These are phyloP conservation scores for Thymus quinquecostatus DNA, from an alignment of 257 asterid genomes.

Conservation along the genomic window DNA sequence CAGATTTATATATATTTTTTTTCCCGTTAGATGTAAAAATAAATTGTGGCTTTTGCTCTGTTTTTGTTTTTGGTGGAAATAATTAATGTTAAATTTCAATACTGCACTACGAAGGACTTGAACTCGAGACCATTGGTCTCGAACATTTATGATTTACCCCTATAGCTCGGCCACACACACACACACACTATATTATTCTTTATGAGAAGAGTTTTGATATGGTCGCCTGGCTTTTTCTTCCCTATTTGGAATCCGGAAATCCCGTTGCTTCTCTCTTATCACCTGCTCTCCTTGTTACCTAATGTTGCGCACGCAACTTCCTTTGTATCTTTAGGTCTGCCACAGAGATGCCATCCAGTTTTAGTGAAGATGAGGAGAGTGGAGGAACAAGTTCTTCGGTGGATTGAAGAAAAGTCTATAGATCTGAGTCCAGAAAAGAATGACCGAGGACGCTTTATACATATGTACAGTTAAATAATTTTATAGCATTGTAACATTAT, in stretches of 20 bases:
- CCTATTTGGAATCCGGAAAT: not conserved
- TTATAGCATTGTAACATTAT: constrained; percentile 29
- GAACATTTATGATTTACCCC: too few species aligned
- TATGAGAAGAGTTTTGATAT: not conserved
- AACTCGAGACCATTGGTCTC: too few species aligned
- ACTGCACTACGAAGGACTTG: too few species aligned
- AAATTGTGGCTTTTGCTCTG: not conserved
- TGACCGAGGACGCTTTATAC: not conserved
- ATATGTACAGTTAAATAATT: constrained; percentile 34
- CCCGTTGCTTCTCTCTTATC: not conserved
- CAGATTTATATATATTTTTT: not conserved
- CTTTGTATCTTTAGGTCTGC: constrained; percentile 46
- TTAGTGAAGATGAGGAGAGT: constrained; percentile 66
- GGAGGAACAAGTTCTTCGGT: constrained; percentile 69
- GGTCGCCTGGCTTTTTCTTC: not conserved
- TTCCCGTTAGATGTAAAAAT: not conserved
- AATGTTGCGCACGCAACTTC: not conserved
- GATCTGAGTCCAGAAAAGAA: constrained; percentile 5
- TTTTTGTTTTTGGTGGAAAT: too few species aligned
- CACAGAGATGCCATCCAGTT: constrained; percentile 65
- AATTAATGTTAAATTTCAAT: too few species aligned
- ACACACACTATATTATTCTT: too few species aligned
- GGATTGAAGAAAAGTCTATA: constrained; percentile 36
- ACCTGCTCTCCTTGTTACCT: not conserved
- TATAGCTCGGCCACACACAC: too few species aligned